Percentiles rank a stretch among this genome's conserved stretches.
These are phyloP conservation scores for Elongisporangium undulatum DNA, from an alignment of 352 stramenopile genomes.

Conservation along the genomic window DNA sequence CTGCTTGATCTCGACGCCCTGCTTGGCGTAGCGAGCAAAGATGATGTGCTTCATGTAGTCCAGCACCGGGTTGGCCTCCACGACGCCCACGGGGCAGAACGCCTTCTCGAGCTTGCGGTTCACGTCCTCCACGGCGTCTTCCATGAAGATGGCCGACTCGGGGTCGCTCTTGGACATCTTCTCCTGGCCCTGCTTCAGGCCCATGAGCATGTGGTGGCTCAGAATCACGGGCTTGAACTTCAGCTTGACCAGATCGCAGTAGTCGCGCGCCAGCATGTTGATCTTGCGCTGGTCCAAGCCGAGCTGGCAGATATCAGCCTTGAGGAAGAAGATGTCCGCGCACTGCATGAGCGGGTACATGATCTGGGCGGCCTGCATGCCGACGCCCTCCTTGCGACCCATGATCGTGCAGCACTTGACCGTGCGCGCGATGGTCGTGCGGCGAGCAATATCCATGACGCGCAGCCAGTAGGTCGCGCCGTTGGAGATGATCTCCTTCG, in stretches of 20 bases:
- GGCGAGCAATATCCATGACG: conserved; percentile 93
- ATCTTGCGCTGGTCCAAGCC: conserved; percentile 99
- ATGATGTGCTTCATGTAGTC: conserved; percentile 99
- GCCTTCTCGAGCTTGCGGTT: conserved; percentile 98
- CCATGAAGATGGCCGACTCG: conserved; percentile 99
- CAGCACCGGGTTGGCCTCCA: conserved; percentile 93
- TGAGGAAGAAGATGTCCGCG: conserved; percentile 99
- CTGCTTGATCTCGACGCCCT: conserved; percentile 50
- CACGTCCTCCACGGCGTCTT: conserved; percentile 93
- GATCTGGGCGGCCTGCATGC: conserved; percentile 93
- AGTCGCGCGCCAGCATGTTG: conserved; percentile 98
- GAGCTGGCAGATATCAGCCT: conserved; percentile 99
- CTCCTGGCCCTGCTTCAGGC: conserved; percentile 97
- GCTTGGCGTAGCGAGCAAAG: conserved; percentile 70
- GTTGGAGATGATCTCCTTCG: conserved; percentile 91
- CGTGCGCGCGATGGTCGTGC: conserved; percentile 91
- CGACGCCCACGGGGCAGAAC: conserved; percentile 91
- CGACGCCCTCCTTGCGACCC: conserved; percentile 90
- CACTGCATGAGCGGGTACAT: conserved; percentile 99
- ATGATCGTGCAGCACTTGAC: conserved; percentile 99
- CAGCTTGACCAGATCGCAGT: conserved; percentile 95
- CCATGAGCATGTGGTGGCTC: conserved; percentile 99
- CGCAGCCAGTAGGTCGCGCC: conserved; percentile 91
- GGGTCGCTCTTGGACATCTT: conserved; percentile 99
- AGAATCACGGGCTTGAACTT: conserved; percentile 96